Evolutionary conservation across 1,139 yeast genomes (phyloP).

Genomic region (Arxiozyma heterogenica): DNA sequence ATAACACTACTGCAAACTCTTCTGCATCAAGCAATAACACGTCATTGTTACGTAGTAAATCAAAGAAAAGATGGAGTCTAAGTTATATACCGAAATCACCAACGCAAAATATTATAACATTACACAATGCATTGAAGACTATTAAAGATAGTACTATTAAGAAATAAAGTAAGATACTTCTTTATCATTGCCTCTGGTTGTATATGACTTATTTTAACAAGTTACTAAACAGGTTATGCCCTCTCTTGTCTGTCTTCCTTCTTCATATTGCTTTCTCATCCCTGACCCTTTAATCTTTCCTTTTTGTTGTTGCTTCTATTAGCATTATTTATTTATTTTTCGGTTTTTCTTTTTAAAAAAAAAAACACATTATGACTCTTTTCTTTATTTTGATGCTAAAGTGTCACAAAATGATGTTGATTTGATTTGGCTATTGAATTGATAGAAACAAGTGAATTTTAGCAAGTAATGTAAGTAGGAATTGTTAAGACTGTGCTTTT

Average conservation of each 20-base stretch:
- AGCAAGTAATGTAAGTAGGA: background rate
- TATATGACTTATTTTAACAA: no score
- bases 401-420: background rate
- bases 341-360: no score
- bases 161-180: background rate
- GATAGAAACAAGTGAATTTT: background rate
- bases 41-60: slow-evolving; percentile 5
- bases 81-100: slow-evolving; percentile 15
- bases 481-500: no score
- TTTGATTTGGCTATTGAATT: background rate
- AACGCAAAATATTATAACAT: slow-evolving; percentile 11
- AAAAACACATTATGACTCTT: no score
- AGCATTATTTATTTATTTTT: no score
- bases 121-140: slow-evolving; percentile 16
- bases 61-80: slow-evolving; percentile 15
- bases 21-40: slow-evolving; percentile 3
- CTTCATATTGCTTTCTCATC: background rate
- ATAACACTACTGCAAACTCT: background rate
- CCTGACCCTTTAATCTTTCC: background rate
- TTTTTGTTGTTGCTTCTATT: background rate
- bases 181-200: background rate
- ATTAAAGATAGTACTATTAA: slow-evolving; percentile 6
- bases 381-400: background rate
- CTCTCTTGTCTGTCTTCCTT: no score
- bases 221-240: no score